These are phyloP conservation scores for Aspergillus felis DNA, from an alignment of 2,329 filamentous ascomycete species.

Conservation along the genomic window DNA sequence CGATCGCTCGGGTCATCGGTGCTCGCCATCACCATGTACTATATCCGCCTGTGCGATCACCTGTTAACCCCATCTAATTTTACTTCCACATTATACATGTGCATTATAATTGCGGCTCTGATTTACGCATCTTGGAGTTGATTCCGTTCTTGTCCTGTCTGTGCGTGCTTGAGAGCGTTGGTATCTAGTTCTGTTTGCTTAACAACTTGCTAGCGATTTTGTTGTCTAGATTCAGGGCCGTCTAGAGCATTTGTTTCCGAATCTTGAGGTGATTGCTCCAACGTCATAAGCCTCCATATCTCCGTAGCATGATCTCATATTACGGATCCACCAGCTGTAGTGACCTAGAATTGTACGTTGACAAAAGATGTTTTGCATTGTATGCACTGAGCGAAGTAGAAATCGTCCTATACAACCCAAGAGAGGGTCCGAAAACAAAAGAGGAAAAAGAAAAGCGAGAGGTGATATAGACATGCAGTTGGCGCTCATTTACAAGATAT, in stretches of 20 bases:
- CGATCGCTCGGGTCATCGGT: not conserved
- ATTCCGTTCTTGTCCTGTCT: not conserved
- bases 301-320: not conserved
- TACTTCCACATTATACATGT: not conserved
- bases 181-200: not conserved
- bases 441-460: not conserved
- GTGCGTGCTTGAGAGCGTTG: not conserved
- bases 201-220: not conserved
- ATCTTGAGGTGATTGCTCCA: not conserved
- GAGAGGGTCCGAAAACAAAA: not conserved
- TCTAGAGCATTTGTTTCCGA: no score
- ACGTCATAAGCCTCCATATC: no score
- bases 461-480: constrained; percentile 10
- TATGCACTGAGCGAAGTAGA: not conserved
- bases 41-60: not conserved
- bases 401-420: not conserved
- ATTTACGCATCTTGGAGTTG: not conserved
- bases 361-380: not conserved
- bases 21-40: not conserved
- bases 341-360: not conserved
- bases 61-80: not conserved
- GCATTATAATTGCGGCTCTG: not conserved
- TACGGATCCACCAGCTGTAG: not conserved
- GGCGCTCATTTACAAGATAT: constrained; percentile 12
- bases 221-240: no score